Evolutionary conservation across 208 protist species (phyloP).

Genomic region (Zelonia costaricensis): DNA sequence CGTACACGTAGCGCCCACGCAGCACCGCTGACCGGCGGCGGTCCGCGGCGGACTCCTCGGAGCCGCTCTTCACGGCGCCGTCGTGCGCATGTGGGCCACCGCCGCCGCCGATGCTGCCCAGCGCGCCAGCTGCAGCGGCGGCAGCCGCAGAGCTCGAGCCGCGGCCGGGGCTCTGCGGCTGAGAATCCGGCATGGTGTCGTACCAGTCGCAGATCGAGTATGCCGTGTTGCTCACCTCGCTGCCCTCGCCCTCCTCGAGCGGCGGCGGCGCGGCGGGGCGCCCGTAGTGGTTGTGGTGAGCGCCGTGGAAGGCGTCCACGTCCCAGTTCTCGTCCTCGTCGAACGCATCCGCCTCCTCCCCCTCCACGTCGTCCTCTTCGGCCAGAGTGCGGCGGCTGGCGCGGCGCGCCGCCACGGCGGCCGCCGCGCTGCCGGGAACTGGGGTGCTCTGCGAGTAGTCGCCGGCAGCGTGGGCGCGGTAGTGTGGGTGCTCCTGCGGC

Average conservation of each 20-base stretch:
- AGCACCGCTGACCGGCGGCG: slow-evolving; percentile 5
- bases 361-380: not conserved
- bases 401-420: not conserved
- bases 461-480: not conserved
- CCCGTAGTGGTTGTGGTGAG: too few relatives aligned
- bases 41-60: not conserved
- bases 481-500: slow-evolving; percentile 17
- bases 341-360: not conserved
- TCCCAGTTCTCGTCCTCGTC: not conserved
- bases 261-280: not conserved
- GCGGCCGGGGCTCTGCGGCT: not conserved
- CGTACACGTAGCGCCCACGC: slow-evolving; percentile 17
- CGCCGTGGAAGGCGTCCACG: too few relatives aligned
- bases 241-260: not conserved
- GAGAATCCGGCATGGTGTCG: not conserved
- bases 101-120: not conserved
- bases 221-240: slow-evolving; percentile 5
- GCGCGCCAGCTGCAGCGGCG: not conserved
- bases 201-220: slow-evolving; percentile 16
- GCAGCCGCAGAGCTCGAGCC: not conserved
- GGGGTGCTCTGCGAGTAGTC: not conserved
- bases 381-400: not conserved
- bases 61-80: too few relatives aligned
- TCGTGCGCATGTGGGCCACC: too few relatives aligned
- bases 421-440: not conserved